A percentile compares a stretch with the other conserved stretches of the same genome.
These are phyloP conservation scores for Pseudoneurospora amorphoporcata DNA, from an alignment of 495 filamentous ascomycete genomes.

Conservation along the genomic window DNA sequence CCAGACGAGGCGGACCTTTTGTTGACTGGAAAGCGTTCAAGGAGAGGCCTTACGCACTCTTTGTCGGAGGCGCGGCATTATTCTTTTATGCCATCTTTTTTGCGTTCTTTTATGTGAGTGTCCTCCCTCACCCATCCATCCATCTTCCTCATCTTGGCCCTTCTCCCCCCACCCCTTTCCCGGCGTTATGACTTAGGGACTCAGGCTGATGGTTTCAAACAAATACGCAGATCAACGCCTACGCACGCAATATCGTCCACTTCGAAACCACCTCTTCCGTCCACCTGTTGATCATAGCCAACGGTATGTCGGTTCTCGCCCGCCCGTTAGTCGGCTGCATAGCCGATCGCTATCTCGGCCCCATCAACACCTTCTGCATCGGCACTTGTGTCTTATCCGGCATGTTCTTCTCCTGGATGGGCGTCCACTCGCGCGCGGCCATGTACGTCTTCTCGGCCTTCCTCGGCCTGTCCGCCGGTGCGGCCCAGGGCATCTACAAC, in stretches of 20 bases:
- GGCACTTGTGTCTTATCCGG: constrained; percentile 20
- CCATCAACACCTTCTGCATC: constrained; percentile 29
- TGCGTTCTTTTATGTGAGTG: constrained; percentile 36
- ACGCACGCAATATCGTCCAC: constrained; percentile 28
- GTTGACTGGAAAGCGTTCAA: constrained; percentile 34
- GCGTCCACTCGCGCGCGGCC: constrained; percentile 21
- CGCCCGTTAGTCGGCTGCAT: constrained; percentile 29
- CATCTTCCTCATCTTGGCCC: background rate
- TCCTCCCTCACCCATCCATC: background rate
- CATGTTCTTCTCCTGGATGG: constrained; percentile 30
- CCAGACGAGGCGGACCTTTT: constrained; percentile 23
- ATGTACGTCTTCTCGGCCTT: constrained; percentile 34
- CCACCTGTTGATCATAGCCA: constrained; percentile 32
- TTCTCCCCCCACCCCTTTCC: background rate
- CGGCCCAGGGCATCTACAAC: constrained; percentile 29
- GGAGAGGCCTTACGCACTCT: constrained; percentile 31
- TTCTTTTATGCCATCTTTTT: constrained; percentile 37
- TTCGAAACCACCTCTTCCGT: constrained; percentile 31
- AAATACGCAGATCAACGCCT: constrained; percentile 23
- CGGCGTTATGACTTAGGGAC: background rate
- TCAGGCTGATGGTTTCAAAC: background rate
- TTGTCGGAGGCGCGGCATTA: constrained; percentile 22
- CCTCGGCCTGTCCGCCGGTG: constrained; percentile 30
- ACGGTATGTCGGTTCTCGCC: constrained; percentile 28
- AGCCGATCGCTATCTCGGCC: constrained; percentile 28